A percentile compares a stretch with the other conserved stretches of the same genome.
These are phyloP conservation scores for Podospora fimiseda DNA, from an alignment of 495 filamentous ascomycete genomes.

Conservation along the genomic window DNA sequence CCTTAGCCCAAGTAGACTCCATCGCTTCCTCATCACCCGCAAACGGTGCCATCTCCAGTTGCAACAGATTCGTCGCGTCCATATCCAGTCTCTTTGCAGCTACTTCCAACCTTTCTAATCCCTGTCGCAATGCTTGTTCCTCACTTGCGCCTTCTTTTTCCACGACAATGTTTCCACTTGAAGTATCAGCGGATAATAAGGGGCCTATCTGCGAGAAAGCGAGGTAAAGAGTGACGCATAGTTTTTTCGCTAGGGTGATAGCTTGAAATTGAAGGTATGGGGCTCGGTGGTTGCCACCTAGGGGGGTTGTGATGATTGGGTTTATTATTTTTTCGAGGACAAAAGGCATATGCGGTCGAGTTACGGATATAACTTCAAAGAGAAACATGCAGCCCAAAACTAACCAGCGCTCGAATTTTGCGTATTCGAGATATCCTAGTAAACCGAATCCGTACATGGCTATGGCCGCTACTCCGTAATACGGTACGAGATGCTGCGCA, in stretches of 20 bases:
- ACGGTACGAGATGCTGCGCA: slow-evolving; percentile 47
- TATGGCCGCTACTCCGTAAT: slow-evolving; percentile 58
- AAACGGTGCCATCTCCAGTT: slow-evolving; percentile 78
- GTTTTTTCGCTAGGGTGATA: slow-evolving; percentile 67
- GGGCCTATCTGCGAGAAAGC: slow-evolving; percentile 81
- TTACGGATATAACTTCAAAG: slow-evolving; percentile 69
- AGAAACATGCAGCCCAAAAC: slow-evolving; percentile 59
- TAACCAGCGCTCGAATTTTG: slow-evolving; percentile 85
- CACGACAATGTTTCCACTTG: slow-evolving; percentile 20
- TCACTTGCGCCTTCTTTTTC: slow-evolving; percentile 24
- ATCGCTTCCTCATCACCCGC: slow-evolving; percentile 59
- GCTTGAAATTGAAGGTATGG: slow-evolving; percentile 87
- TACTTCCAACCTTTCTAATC: slow-evolving; percentile 51
- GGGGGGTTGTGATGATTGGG: slow-evolving; percentile 48
- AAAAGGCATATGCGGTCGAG: slow-evolving; percentile 53
- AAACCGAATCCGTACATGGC: slow-evolving; percentile 63
- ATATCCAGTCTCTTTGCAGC: slow-evolving; percentile 51
- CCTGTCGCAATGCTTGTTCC: slow-evolving; percentile 36
- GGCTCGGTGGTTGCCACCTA: slow-evolving; percentile 36
- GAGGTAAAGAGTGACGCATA: slow-evolving; percentile 75
- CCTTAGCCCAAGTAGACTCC: slow-evolving; percentile 52
- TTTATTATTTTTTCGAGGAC: slow-evolving; percentile 56
- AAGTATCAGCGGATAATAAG: slow-evolving; percentile 42
- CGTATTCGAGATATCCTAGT: slow-evolving; percentile 77
- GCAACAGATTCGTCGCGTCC: slow-evolving; percentile 64